Conservation (phyloP, 345 rosid genomes). For the Aquilaria malaccensis region DNA sequence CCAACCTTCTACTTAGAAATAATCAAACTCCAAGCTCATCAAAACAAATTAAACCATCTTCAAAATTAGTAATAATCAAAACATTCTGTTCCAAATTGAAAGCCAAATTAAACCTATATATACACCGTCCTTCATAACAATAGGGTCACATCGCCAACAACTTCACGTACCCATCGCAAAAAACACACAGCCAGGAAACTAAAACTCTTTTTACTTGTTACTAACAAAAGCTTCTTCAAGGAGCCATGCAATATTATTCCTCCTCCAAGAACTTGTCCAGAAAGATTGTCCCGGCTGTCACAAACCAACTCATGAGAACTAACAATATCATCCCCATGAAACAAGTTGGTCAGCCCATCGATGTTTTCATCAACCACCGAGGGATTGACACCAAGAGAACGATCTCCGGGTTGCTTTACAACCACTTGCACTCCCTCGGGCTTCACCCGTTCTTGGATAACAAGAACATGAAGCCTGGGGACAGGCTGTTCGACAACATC, state of each 20-base stretch:
- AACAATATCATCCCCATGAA: constrained; percentile 13
- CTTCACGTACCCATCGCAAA: constrained; percentile 1
- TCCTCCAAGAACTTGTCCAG: constrained; percentile 19
- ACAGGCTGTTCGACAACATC: constrained; percentile 47
- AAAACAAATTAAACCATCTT: too few relatives aligned
- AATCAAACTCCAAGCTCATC: constrained; percentile 5
- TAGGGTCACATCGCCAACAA: neutral
- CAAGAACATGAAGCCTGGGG: constrained; percentile 81
- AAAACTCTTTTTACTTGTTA: neutral
- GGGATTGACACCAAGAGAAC: constrained; percentile 76
- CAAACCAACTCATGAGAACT: neutral
- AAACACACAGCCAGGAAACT: neutral
- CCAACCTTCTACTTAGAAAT: constrained; percentile 17
- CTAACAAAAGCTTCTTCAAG: constrained; percentile 10
- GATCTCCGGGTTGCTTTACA: constrained; percentile 53
- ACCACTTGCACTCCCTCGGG: constrained; percentile 35
- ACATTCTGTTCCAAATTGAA: constrained; percentile 1
- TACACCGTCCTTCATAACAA: neutral
- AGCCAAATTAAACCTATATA: constrained; percentile 6
- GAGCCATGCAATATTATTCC: constrained; percentile 43
- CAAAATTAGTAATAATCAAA: constrained; percentile 4
- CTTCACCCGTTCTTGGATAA: constrained; percentile 62
- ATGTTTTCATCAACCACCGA: constrained; percentile 81
- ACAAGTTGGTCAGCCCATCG: constrained; percentile 23
- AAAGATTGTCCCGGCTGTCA: constrained; percentile 1